These are phyloP conservation scores for Dacryopinax primogenitus DNA, from an alignment of 768 basidiomycete genomes.

Conservation along the genomic window DNA sequence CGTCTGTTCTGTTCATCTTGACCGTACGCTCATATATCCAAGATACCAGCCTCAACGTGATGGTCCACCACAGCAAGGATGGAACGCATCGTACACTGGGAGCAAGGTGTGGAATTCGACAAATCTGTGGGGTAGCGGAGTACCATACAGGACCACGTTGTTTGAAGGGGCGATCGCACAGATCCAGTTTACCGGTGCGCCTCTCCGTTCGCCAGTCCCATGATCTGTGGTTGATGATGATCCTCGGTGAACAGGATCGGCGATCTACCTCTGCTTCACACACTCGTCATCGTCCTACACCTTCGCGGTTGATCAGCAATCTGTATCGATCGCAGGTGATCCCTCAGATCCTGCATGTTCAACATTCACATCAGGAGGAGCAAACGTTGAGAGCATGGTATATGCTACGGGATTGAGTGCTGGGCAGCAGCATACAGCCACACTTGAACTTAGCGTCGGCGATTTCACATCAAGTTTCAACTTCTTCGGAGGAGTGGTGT, in stretches of 20 bases:
- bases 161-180: background rate
- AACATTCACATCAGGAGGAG: background rate
- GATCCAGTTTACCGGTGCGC: background rate
- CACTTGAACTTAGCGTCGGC: background rate
- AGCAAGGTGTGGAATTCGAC: background rate
- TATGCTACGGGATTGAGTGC: background rate
- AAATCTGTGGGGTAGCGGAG: background rate
- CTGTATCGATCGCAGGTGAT: background rate
- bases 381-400: background rate
- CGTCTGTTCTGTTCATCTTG: background rate
- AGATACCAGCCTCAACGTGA: background rate
- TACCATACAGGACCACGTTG: background rate
- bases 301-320: background rate
- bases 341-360: background rate
- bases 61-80: background rate
- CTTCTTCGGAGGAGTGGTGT: background rate
- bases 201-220: background rate
- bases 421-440: background rate
- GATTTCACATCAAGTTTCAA: background rate
- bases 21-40: background rate
- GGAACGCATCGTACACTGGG: background rate
- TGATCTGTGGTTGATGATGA: background rate
- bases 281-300: background rate
- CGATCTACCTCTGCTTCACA: constrained; percentile 6
- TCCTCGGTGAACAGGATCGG: background rate